Percentiles rank a stretch among this genome's conserved stretches.
These are phyloP conservation scores for Roridomyces roridus DNA, from an alignment of 768 basidiomycete genomes.

Conservation along the genomic window DNA sequence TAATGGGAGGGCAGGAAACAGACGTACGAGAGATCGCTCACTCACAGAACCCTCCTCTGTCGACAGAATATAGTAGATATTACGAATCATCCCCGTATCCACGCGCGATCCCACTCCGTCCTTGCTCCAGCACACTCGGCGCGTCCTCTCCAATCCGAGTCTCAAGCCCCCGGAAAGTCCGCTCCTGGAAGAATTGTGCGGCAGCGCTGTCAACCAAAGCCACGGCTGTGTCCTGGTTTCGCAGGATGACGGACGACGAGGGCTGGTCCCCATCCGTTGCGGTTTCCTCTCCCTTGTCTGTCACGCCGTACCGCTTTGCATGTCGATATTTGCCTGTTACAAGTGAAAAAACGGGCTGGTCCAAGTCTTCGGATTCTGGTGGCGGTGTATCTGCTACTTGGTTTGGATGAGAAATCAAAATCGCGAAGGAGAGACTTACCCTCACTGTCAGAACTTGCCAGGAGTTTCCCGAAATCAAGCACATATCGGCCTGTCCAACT, in stretches of 20 bases:
- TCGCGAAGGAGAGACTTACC: neutral
- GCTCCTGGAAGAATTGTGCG: conserved; percentile 73
- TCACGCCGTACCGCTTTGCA: conserved; percentile 67
- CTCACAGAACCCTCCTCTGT: neutral
- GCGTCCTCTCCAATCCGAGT: conserved; percentile 75
- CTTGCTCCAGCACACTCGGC: conserved; percentile 86
- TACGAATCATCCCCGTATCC: conserved; percentile 79
- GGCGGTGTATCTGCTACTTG: neutral
- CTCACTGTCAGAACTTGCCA: conserved; percentile 36
- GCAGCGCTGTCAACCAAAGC: conserved; percentile 72
- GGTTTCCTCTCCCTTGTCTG: conserved; percentile 26
- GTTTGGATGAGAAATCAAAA: neutral
- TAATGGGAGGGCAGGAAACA: too few relatives aligned
- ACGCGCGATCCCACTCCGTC: conserved; percentile 86
- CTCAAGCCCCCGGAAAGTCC: conserved; percentile 86
- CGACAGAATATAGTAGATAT: neutral
- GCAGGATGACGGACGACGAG: conserved; percentile 55
- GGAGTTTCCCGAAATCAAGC: conserved; percentile 72
- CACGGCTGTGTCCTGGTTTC: conserved; percentile 69
- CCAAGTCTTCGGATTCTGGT: conserved; percentile 58
- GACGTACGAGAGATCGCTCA: too few relatives aligned
- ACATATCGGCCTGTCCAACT: conserved; percentile 82
- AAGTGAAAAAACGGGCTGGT: conserved; percentile 84
- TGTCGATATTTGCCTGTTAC: conserved; percentile 87
- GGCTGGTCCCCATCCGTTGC: conserved; percentile 25